Percentiles rank a stretch among this genome's conserved stretches.
These are phyloP conservation scores for Colletotrichum lini DNA, from an alignment of 2,329 filamentous ascomycete species.

Conservation along the genomic window DNA sequence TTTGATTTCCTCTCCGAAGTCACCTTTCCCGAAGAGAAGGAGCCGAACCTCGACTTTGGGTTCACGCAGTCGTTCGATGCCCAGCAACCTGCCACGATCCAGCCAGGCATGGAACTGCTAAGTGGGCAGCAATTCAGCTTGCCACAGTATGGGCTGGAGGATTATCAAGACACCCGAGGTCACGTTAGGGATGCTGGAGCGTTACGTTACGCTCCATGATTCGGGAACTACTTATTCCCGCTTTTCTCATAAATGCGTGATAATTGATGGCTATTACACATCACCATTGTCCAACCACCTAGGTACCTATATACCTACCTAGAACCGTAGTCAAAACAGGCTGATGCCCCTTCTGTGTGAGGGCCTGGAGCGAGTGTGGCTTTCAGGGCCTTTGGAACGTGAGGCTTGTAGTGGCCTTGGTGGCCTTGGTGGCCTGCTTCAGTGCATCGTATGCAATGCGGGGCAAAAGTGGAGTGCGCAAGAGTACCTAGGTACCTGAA, in stretches of 20 bases:
- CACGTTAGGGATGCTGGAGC: not conserved
- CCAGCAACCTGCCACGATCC: not conserved
- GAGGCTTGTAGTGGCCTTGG: no score
- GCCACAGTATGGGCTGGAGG: not conserved
- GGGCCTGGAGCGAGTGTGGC: no score
- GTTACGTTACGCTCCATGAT: slow-evolving; percentile 18
- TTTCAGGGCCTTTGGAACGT: no score
- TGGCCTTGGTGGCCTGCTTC: no score
- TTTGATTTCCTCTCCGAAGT: slow-evolving; percentile 17
- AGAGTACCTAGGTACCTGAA: no score
- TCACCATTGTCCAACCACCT: not conserved
- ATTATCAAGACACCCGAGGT: not conserved
- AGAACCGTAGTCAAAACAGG: no score
- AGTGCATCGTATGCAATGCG: no score
- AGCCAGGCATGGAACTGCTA: slow-evolving; percentile 18
- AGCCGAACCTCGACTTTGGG: not conserved
- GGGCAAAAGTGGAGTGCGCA: no score
- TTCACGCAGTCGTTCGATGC: not conserved
- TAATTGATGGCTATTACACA: not conserved
- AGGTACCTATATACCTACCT: no score
- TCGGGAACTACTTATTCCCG: no score
- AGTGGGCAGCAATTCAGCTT: not conserved
- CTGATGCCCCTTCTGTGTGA: no score
- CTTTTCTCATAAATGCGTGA: not conserved
- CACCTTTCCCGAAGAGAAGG: not conserved